These are phyloP conservation scores for Carpinus fangiana DNA, from an alignment of 306 rosid species.

Conservation along the genomic window DNA sequence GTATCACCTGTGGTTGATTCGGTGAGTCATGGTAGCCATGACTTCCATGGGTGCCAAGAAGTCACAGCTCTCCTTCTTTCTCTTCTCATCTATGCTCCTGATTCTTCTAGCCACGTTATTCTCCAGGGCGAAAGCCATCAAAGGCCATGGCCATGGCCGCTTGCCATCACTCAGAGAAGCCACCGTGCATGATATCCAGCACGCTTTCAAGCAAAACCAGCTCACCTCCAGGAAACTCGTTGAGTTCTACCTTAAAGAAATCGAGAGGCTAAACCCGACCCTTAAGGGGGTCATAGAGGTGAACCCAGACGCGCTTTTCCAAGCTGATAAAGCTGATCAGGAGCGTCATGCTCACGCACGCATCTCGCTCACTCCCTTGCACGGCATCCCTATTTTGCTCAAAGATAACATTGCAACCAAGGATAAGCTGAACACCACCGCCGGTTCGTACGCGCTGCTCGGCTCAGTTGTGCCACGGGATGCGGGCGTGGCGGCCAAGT, in stretches of 20 bases:
- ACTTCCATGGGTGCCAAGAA: constrained; percentile 6
- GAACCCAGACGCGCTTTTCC: background rate
- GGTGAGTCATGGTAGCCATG: constrained; percentile 16
- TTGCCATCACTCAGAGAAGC: no score
- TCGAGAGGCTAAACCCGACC: no score
- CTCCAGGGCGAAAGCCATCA: no score
- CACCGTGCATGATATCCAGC: no score
- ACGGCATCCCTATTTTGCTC: constrained; percentile 59
- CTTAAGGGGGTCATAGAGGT: no score
- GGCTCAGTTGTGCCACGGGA: constrained; percentile 52
- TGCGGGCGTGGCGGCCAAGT: constrained; percentile 46
- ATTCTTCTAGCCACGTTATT: no score
- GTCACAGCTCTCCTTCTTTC: no score
- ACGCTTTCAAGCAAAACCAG: constrained; percentile 14
- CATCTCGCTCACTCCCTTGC: constrained; percentile 14
- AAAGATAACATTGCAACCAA: constrained; percentile 62
- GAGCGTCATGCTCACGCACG: constrained; percentile 29
- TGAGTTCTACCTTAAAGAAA: constrained; percentile 34
- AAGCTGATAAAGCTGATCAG: constrained; percentile 45
- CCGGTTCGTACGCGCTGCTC: constrained; percentile 45
- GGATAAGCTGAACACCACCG: constrained; percentile 60
- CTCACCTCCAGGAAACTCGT: constrained; percentile 45
- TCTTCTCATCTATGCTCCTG: no score
- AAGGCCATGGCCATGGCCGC: no score
- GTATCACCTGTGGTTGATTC: no score